Evolutionary conservation across 2,329 filamentous ascomycete species (phyloP), one percentile per base, ranked within the genome.

Genomic region (Hypoxylon sp.): DNA sequence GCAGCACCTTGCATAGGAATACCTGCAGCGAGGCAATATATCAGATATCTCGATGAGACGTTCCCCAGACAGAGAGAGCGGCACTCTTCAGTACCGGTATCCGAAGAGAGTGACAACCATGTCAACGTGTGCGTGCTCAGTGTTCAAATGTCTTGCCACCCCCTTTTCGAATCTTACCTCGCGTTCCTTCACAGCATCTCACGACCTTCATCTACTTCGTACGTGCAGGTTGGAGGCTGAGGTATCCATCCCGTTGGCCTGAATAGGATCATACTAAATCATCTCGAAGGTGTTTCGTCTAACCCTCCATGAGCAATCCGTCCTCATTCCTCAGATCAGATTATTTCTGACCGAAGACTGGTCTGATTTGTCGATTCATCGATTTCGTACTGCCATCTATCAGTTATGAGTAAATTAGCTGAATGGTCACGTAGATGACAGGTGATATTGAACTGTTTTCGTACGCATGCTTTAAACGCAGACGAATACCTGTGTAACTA

Each of bases 211-310:
- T 54, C 31, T 35, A 38, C 20, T 46, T 20, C 29, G 46, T 50
- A 56, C 56, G 10, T 20, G n/a, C 38, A 41, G 18, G 26, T 50
- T 56, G 18, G 50, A 51, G 48, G 40, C 57, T 49, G 35, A 55
- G n/a, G n/a, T n/a, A n/a, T 51, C 54, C 54, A 61, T 61, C 54
- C 57, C 60, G 15, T 42, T 50, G 21, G 37, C 17, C 20, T 52
- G 40, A 62, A 55, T n/a, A n/a, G n/a, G n/a, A n/a, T n/a, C n/a
- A n/a, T n/a, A n/a, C n/a, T n/a, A n/a, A n/a, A n/a, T n/a, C n/a
- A n/a, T n/a, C n/a, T n/a, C n/a, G n/a, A n/a, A n/a, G n/a, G n/a
- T n/a, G n/a, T n/a, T n/a, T n/a, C n/a, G n/a, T n/a, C n/a, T n/a
- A n/a, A n/a, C n/a, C n/a, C n/a, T n/a, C n/a, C n/a, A n/a, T n/a